phyloP scores from a whole-genome alignment of 768 basidiomycete species.

The Cystobasidium onofrii region DNA sequence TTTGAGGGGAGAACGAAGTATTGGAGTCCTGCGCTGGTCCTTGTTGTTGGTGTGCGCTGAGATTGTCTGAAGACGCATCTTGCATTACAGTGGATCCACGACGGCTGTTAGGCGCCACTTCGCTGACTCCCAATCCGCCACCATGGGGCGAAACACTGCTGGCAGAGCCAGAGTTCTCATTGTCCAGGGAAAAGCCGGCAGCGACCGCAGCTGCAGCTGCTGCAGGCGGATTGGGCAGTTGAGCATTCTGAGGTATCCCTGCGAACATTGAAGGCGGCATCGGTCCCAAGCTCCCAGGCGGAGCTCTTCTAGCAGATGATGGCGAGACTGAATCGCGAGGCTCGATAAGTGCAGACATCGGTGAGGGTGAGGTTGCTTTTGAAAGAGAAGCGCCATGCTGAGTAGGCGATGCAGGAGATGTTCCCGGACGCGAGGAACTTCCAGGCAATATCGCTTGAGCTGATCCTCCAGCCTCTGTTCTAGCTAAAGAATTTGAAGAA shows the following conservation, averaged over 20 bases:
- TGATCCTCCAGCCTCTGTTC: background rate
- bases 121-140: background rate
- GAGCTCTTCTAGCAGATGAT: constrained; percentile 13
- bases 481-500: background rate
- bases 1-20: background rate
- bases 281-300: constrained; percentile 34
- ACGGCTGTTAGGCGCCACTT: background rate
- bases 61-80: background rate
- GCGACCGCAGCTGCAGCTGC: constrained; percentile 18
- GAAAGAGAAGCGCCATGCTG: background rate
- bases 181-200: constrained; percentile 12
- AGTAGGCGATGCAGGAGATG: background rate
- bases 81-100: background rate
- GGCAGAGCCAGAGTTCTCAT: background rate
- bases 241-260: constrained; percentile 25
- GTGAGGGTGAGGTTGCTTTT: background rate
- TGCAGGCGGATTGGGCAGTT: constrained; percentile 23
- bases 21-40: background rate
- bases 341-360: background rate
- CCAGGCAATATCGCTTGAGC: background rate
- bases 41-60: constrained; percentile 25
- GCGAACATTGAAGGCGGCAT: constrained; percentile 36
- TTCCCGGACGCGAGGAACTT: background rate
- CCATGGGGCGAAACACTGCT: background rate
- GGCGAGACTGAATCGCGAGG: constrained; percentile 12